phyloP scores from a whole-genome alignment of 1,284 basidiomycete genomes.

The Sporisorium exsertum region DNA sequence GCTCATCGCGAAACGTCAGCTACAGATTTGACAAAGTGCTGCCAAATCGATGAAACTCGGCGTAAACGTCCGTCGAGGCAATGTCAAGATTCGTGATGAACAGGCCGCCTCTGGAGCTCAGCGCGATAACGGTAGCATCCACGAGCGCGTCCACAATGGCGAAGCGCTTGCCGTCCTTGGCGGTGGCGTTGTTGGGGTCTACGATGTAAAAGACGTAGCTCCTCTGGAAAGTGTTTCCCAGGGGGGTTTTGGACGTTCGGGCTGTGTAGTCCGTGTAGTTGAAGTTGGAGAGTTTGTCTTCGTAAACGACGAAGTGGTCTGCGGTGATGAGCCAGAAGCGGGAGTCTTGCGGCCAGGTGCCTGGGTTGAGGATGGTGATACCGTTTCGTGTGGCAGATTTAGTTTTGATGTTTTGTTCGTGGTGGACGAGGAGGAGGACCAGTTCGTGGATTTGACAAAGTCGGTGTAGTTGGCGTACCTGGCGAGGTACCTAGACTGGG shows the following conservation, averaged over 20 bases:
- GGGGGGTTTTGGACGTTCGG: neutral
- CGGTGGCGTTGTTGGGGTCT: conserved; percentile 3
- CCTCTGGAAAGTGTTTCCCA: conserved; percentile 9
- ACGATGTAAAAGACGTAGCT: conserved; percentile 35
- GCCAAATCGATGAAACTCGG: conserved; percentile 24
- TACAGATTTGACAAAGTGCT: conserved; percentile 15
- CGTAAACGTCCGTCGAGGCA: conserved; percentile 14
- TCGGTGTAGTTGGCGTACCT: conserved; percentile 15
- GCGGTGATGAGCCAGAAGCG: conserved; percentile 14
- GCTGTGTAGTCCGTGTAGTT: conserved; percentile 19
- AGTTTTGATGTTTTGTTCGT: neutral
- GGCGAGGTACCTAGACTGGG: conserved; percentile 1
- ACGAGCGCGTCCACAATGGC: conserved; percentile 7
- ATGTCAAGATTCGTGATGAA: conserved; percentile 29
- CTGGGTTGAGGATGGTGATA: conserved; percentile 29
- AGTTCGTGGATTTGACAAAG: conserved; percentile 14
- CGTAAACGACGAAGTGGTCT: conserved; percentile 27
- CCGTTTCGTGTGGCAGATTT: neutral
- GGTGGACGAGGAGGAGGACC: neutral
- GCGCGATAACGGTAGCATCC: conserved; percentile 1
- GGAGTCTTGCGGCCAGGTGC: conserved; percentile 20
- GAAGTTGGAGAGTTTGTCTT: conserved; percentile 33
- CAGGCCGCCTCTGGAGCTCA: conserved; percentile 15
- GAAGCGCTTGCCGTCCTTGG: conserved; percentile 17
- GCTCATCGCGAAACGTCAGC: neutral